Evolutionary conservation across 108 stramenopile species (phyloP).

Genomic region (Nitzschia palea): DNA sequence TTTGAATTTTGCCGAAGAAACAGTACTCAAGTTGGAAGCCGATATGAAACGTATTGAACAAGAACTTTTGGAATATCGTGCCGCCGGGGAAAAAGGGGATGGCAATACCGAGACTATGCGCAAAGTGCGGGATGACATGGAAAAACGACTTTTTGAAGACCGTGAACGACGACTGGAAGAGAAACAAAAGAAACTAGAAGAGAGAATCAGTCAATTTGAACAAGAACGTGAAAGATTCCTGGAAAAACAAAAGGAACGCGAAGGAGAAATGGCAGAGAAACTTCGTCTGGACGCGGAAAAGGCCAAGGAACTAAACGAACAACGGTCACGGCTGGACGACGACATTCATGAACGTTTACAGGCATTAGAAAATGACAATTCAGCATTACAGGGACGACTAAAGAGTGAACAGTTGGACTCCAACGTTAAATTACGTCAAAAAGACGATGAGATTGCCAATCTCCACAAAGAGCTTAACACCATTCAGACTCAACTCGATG

Average conservation of each 20-base stretch:
- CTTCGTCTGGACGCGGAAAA: conserved; percentile 7
- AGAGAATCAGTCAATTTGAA: conserved; percentile 28
- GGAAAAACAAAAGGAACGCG: conserved; percentile 15
- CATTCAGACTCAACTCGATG: conserved; percentile 4
- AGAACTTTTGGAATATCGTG: conserved; percentile 30
- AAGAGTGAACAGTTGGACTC: conserved; percentile 38
- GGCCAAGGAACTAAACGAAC: conserved; percentile 3
- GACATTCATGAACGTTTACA: conserved; percentile 13
- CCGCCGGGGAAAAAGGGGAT: conserved; percentile 18
- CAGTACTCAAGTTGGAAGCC: conserved; percentile 24
- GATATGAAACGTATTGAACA: conserved; percentile 28
- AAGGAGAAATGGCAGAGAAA: conserved; percentile 18
- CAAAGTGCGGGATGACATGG: conserved; percentile 13
- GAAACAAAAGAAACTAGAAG: conserved; percentile 19
- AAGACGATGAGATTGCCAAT: conserved; percentile 19
- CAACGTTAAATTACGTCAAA: conserved; percentile 18
- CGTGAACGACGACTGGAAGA: conserved; percentile 24
- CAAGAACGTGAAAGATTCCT: conserved; percentile 5
- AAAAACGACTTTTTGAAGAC: conserved; percentile 31
- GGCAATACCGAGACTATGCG: conserved; percentile 13
- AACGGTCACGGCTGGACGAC: conserved; percentile 6
- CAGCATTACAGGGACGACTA: conserved; percentile 25
- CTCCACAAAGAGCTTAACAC: conserved; percentile 13
- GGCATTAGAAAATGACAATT: conserved; percentile 17
- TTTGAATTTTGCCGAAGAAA: conserved; percentile 32